These are phyloP conservation scores for Ruellia speciosa DNA, from an alignment of 305 asterid genomes.

Conservation along the genomic window DNA sequence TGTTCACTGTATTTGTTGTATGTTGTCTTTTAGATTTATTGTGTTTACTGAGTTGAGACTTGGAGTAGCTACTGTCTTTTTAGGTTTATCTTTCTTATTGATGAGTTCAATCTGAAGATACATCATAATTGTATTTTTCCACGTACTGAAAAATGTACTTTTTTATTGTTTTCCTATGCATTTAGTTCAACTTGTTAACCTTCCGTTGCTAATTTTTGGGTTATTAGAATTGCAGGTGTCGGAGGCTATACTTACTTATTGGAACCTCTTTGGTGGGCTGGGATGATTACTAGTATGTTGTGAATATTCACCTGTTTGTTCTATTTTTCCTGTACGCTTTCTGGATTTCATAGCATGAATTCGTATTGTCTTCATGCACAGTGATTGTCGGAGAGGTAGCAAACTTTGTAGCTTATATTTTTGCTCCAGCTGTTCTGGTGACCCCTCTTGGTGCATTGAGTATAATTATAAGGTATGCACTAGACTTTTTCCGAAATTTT, in stretches of 20 bases:
- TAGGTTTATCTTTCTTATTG: neutral
- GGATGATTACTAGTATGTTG: constrained; percentile 77
- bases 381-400: constrained; percentile 83
- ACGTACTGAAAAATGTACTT: neutral
- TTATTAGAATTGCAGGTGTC: constrained; percentile 42
- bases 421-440: constrained; percentile 90
- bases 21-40: no score
- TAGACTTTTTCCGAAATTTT: constrained; percentile 2
- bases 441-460: constrained; percentile 91
- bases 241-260: constrained; percentile 80
- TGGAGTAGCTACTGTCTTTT: neutral
- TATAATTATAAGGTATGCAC: constrained; percentile 70
- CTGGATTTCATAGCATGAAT: neutral
- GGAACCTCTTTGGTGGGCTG: constrained; percentile 96
- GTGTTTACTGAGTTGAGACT: neutral
- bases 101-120: neutral
- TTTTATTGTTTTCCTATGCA: neutral
- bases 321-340: neutral
- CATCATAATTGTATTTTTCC: no score
- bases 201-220: constrained; percentile 5
- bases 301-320: constrained; percentile 1
- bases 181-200: neutral
- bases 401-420: constrained; percentile 79
- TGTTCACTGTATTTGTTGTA: neutral
- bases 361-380: constrained; percentile 22